Base-by-base conservation (phyloP, 148 eudicot genomes). In the Chenopodium formosanum region DNA sequence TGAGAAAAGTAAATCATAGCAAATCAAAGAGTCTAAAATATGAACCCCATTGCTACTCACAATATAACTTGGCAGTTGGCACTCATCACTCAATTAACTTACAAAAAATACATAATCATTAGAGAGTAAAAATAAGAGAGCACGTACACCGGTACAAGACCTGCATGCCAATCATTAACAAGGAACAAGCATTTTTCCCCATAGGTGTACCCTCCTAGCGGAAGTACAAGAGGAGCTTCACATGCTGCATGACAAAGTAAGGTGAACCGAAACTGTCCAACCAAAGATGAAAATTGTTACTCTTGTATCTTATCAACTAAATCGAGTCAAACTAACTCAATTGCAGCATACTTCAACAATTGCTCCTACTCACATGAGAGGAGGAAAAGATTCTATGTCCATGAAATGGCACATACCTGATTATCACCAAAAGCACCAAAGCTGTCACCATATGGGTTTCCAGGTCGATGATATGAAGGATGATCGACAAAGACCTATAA, bases 121-220 rank as follows among this genome's bases (percentile, higher is more conserved):
- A 73, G 22, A 56, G 66, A 62, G 17, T 53, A 71, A 34, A 69
- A 48, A 8, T 6, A 12, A 75, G 16, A 77, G 17, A 64, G 44
- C 40, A 86, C 97, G 70, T 96, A 96, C 99, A 91, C 90, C 50
- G 99, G 92, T 77, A 96, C 98, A 58, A 96, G 89, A 82, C 97
- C 94, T 70, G 99, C 99, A 84, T 96, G 99, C 99, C 99, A 96
- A 84, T 96, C 99, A 82, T 96, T 96, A 13, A 91, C 99, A 58
- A 96, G 88, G 91, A 96, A 96, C 84, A 94, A 63, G 53, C 94
- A 94, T 78, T 96, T 94, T 70, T 92, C 92, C 64, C 99, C 99
- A 66, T 92, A 96, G 56, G 92, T 94, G 87, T 70, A 94, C 46
- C 98, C 99, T 74, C 99, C 99, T 25, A 96, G 80, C 17, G 99